A percentile compares a stretch with the other conserved stretches of the same genome.
phyloP scores from a whole-genome alignment of 106 monocot species.

The Acorus gramineus region DNA sequence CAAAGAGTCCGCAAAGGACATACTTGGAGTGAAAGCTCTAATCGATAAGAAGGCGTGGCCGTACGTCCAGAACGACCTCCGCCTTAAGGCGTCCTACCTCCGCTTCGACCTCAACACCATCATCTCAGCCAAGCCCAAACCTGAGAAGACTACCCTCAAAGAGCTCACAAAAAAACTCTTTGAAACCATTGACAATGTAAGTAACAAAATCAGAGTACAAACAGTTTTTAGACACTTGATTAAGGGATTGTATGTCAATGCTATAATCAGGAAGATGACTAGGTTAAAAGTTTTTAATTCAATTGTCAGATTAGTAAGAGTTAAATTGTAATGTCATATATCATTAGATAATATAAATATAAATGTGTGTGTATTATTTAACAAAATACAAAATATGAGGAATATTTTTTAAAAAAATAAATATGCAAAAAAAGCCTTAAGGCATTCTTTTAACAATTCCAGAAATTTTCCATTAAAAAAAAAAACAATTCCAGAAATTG shows the following conservation, averaged over 20 bases:
- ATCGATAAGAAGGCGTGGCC: slow-evolving; percentile 99
- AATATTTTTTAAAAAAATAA: too few species aligned
- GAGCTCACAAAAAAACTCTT: slow-evolving; percentile 61
- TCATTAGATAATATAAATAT: too few species aligned
- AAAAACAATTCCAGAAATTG: too few species aligned
- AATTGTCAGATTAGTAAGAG: too few species aligned
- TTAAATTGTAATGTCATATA: too few species aligned
- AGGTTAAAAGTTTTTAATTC: too few species aligned
- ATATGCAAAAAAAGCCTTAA: too few species aligned
- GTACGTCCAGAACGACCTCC: slow-evolving; percentile 79
- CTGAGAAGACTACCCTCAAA: slow-evolving; percentile 86
- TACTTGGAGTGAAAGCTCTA: slow-evolving; percentile 47
- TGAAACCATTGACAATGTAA: slow-evolving; percentile 45
- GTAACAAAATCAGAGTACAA: neutral
- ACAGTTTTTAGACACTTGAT: neutral
- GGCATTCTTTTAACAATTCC: too few species aligned
- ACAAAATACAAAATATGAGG: too few species aligned
- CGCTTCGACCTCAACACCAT: slow-evolving; percentile 91
- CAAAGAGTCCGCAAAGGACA: slow-evolving; percentile 72
- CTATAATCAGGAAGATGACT: neutral
- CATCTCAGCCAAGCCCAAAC: slow-evolving; percentile 67
- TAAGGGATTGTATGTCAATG: neutral
- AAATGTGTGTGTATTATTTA: too few species aligned
- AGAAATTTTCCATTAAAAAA: too few species aligned
- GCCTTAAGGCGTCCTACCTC: slow-evolving; percentile 59